A percentile compares a stretch with the other conserved stretches of the same genome.
Conservation (phyloP, 2,329 filamentous ascomycete species). For the Ophiognomonia clavigignenti-juglandacearum region DNA sequence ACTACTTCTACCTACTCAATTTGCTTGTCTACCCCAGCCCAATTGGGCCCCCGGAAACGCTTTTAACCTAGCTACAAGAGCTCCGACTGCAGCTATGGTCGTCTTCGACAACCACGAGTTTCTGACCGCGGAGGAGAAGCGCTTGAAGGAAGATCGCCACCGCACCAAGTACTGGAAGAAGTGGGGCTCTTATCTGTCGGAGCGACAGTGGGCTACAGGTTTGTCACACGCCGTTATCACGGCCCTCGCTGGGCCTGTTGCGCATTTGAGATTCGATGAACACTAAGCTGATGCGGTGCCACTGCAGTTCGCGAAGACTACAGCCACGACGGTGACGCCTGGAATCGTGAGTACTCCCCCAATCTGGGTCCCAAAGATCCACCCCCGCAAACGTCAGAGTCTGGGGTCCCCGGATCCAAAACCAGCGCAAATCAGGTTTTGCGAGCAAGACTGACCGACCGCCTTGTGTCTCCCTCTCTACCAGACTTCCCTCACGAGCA, state of each 20-base stretch:
- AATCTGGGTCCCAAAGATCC: conserved; percentile 4
- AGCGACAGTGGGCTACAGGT: conserved; percentile 95
- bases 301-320: conserved; percentile 83
- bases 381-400: conserved; percentile 14
- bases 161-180: conserved; percentile 94
- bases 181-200: conserved; percentile 92
- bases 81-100: conserved; percentile 67
- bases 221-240: conserved; percentile 27
- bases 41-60: too few species aligned
- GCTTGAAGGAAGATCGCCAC: conserved; percentile 79
- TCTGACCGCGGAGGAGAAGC: conserved; percentile 84
- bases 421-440: conserved; percentile 19
- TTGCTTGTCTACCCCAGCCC: too few species aligned
- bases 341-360: conserved; percentile 74
- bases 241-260: conserved; percentile 11
- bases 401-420: conserved; percentile 11
- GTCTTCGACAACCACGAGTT: conserved; percentile 84
- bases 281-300: conserved; percentile 17
- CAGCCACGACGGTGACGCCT: conserved; percentile 82
- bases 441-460: conserved; percentile 19
- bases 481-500: conserved; percentile 92
- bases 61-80: too few species aligned
- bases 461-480: conserved; percentile 1
- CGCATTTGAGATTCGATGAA: not conserved
- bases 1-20: not conserved